Base-by-base conservation (phyloP, 805 yeast species). In the Pachysolen tannophilus region DNA sequence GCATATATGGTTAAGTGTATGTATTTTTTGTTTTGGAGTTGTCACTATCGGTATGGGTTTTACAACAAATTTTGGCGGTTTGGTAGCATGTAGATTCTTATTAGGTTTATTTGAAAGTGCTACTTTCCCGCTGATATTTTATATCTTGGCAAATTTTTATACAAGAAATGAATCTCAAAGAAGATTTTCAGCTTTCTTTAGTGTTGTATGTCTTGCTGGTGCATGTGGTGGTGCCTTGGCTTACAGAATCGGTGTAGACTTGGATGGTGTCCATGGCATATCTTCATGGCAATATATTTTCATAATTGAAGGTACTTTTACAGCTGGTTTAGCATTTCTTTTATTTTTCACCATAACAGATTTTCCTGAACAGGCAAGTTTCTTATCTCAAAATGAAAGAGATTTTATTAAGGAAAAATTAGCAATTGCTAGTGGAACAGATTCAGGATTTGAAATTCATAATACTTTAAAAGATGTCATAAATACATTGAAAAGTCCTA, bases 401-500 rank as follows among this genome's bases (percentile, higher is more conserved):
- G 56, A 52, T 8, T 70, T 63, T 48, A 48, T 75, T 35, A 67
- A 64, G 43, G 65, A 62, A 26, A 78, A 79, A 49, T 63, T 77
- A 26, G 70, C 58, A 31, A 45, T 65, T 8, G 76, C 71, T 41
- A 55, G 51, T 27, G 58, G 56, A 14, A 60, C 40, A 42, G 58
- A 63, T 25, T 72, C 81, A 10, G 69, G 72, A 17, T 69, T 50
- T 43, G 78, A 73, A 38, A 48, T 60, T 37, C 65, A 67, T 35
- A 62, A 69, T 43, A 67, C 69, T 4, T 38, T 64, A 32, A 48
- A 43, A 20, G 82, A 74, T 40, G 65, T 73, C 30, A 38, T 51
- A 2, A 44, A 49, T 20, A 72, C 72, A 24, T 72, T 79, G 57
- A 74, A 74, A 47, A 86, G 80, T 49, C 70, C 74, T 50, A 56